Evolutionary conservation across 768 basidiomycete species (phyloP).

Genomic region (Collybia sp.): DNA sequence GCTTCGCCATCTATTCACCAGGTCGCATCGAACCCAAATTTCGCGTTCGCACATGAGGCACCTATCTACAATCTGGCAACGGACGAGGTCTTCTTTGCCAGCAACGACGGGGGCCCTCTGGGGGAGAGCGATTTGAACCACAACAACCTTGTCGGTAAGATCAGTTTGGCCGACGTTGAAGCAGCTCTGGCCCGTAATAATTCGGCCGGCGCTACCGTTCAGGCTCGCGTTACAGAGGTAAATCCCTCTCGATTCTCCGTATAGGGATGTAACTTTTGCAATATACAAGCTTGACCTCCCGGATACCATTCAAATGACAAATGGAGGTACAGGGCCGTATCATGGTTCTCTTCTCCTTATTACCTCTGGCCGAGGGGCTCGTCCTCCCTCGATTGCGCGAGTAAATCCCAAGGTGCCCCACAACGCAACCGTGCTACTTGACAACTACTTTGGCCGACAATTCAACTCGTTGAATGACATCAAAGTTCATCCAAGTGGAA

Average conservation of each 20-base stretch:
- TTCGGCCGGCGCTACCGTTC: constrained; percentile 28
- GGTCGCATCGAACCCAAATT: constrained; percentile 55
- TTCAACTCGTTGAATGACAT: constrained; percentile 83
- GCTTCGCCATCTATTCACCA: constrained; percentile 48
- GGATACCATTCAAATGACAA: constrained; percentile 62
- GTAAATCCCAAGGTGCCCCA: constrained; percentile 62
- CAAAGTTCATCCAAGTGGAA: constrained; percentile 67
- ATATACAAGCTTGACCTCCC: constrained; percentile 48
- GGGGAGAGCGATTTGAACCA: constrained; percentile 61
- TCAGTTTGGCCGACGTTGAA: constrained; percentile 55
- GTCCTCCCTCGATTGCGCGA: constrained; percentile 58
- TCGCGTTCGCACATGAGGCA: constrained; percentile 78
- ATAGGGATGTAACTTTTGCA: neutral
- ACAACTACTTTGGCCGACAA: constrained; percentile 77
- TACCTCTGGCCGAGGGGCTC: constrained; percentile 59
- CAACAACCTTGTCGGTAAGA: constrained; percentile 59
- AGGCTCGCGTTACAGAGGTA: constrained; percentile 44
- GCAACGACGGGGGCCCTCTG: constrained; percentile 61
- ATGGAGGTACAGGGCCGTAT: constrained; percentile 64
- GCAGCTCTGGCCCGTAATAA: constrained; percentile 31
- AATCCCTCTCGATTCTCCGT: neutral
- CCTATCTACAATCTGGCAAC: constrained; percentile 63
- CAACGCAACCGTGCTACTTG: constrained; percentile 65
- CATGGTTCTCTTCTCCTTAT: constrained; percentile 53
- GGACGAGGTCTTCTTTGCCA: constrained; percentile 71